Evolutionary conservation across 331 rosid genomes (phyloP), one percentile per base, ranked within the genome.

Genomic region (Arachis monticola): DNA sequence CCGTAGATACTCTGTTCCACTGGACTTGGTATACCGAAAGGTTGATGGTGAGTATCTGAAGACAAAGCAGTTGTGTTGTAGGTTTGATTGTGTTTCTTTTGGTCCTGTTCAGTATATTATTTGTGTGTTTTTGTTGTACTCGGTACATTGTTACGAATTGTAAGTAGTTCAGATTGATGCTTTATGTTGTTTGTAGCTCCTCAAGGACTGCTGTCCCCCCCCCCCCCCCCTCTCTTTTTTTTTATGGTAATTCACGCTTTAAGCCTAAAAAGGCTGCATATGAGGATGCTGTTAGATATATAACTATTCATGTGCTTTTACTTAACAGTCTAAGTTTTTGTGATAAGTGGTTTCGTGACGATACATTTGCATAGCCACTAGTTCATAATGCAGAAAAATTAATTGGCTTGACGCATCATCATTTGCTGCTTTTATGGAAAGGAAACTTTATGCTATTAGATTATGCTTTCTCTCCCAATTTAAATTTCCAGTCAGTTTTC

Each of bases 1-100:
- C 52, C 93, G 96, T 41, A 88, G 91, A 85, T 84, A 94, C 85
- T 86, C 97, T 72, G 90, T 90, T 64, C 87, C 96, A 42, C 71
- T 86, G 70, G 87, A 88, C 73, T 74, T 79, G 3, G 67, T 91
- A 47, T 91, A 83, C 78, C 78, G 65, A 79, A 94, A 87, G 87
- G 77, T 79, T 10, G 98, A 94, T 70, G 96, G 98, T 94, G 84
- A 88, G 96, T 88, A 40, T 52, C 64, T 11, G 5, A 67, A 70
- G 38, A 70, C 63, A 52, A 74, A 50, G 47, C 51, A 59, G 59
- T 45, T 77, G 55, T 69, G 14, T 46, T 12, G 57, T 63, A 55
- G 45, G 51, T 67, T 10, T 61, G 48, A 10, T 46, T 65, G 51
- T 67, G 59, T 76, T 70, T 57, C 40, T 67, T 58, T 14, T 55